Evolutionary conservation across 164 flowering plant species (phyloP), one percentile per base, ranked within the genome.

Genomic region (Stephania japonica): DNA sequence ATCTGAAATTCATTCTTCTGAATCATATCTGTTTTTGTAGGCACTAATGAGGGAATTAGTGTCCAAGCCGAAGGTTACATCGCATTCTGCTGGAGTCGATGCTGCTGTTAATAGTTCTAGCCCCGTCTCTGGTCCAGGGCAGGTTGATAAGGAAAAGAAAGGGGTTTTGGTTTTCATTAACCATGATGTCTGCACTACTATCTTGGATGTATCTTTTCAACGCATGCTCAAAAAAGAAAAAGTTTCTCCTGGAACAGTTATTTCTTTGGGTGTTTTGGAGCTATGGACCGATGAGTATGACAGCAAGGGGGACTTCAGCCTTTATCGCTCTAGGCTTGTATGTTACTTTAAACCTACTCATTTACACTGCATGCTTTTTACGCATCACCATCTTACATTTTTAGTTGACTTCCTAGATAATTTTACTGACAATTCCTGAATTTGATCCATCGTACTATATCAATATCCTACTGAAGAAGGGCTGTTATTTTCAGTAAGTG

Each of bases 221-320:
- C 94, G 94, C 70, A 75, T 92, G 87, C 77, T 93, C 65, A 90
- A 87, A 84, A 89, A 79, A 79, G 97, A 89, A 78, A 92, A 88
- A 75, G 76, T 85, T 75, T 80, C 75, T 77, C 80, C 84, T 74
- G 93, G 77, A 67, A 73, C 80, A 18, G 32, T 79, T 63, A 72
- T 78, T 69, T 75, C 85, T 69, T 75, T 84, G 53, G 97, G 94
- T 32, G 68, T 85, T 27, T 69, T 96, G 76, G 99, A 96, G 82
- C 75, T 96, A 73, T 96, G 98, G 98, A 92, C 91, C 86, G 91
- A 93, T 82, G 97, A 86, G 76, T 84, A 89, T 80, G 98, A 92
- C 75, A 91, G 93, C 78, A 91, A 86, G 85, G 94, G 90, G 42
- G 94, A 90, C 38, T 96, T 91, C 71, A 78, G 98, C 77, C 92